Evolutionary conservation across 202 grass and related monocot genomes (phyloP), one percentile per base, ranked within the genome.

Genomic region (Setaria italica): DNA sequence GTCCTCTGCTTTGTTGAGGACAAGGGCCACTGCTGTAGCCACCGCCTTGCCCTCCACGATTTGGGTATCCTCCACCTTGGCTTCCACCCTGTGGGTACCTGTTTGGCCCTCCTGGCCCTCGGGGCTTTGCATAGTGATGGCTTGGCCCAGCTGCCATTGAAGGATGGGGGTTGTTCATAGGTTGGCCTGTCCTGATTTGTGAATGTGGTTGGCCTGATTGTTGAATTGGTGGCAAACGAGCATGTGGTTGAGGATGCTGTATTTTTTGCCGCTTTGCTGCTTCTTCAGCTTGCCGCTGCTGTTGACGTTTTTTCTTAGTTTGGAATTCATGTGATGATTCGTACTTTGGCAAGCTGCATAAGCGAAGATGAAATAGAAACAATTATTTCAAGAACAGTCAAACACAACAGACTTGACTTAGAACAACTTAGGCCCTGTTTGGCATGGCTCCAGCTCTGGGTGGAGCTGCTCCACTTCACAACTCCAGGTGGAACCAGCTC

Each of bases 311-410:
- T 81, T 92, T 98, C 93, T 92, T 95, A 6, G 86, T 94, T 77
- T 98, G 95, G 80, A 95, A 95, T 76, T 94, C 91, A 19, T 98
- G 95, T 5, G 95, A 94, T 11, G 93, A 87, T 60, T 98, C 95
- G 1, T 95, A 98, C 42, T 81, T 89, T 6, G 95, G 95, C 72
- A 98, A 86, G 76, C 95, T 95, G 84, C 72, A 89, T 70, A 47
- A 63, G 53, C 47, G 39, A 47, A 56, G 14, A 85, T 68, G 16
- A 83, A 43, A 78, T 80, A 55, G 11, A 74, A 39, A 57, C 1
- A 30, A 20, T 57, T 76, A 42, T 32, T 70, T 62, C 10, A 47
- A 48, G 64, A 39, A 55, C 11, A 73, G 15, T 57, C 15, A 87
- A 84, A 50, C 15, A 1, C 6, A 62, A 64, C 7, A 46, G 9